Evolutionary conservation across 2,329 filamentous ascomycete genomes (phyloP).

Genomic region (Colletotrichum horii): DNA sequence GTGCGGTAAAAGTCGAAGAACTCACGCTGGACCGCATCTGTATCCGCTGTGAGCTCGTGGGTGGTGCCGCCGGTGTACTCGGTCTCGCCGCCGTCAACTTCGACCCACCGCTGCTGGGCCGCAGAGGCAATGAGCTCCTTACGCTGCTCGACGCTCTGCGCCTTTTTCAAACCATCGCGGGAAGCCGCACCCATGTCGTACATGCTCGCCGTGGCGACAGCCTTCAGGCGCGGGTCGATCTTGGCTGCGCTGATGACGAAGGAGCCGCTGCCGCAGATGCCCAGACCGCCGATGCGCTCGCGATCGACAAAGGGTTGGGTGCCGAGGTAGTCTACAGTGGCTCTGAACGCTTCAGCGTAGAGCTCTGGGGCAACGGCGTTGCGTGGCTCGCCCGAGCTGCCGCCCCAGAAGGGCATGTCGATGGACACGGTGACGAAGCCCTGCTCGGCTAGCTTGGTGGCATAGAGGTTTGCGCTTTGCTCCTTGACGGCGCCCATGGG

Average conservation of each 20-base stretch:
- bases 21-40: neutral
- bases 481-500: constrained; percentile 35
- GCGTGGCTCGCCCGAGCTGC: constrained; percentile 27
- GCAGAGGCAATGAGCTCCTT: neutral
- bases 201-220: constrained; percentile 24
- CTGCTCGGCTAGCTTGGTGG: constrained; percentile 27
- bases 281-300: constrained; percentile 32
- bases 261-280: constrained; percentile 34
- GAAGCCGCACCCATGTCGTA: constrained; percentile 8
- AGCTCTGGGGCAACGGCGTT: constrained; percentile 29
- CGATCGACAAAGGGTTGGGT: constrained; percentile 27
- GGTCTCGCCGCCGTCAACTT: neutral
- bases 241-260: constrained; percentile 40
- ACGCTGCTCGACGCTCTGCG: neutral
- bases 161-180: neutral
- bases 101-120: neutral
- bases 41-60: neutral
- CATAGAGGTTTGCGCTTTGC: constrained; percentile 34
- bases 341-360: constrained; percentile 33
- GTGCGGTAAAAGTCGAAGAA: constrained; percentile 18
- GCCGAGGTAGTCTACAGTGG: constrained; percentile 34
- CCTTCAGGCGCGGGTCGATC: constrained; percentile 29
- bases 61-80: neutral
- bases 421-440: constrained; percentile 31
- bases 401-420: constrained; percentile 30